phyloP scores from a whole-genome alignment of 192 early-diverging fungal genomes.

The Linnemannia hyalina region DNA sequence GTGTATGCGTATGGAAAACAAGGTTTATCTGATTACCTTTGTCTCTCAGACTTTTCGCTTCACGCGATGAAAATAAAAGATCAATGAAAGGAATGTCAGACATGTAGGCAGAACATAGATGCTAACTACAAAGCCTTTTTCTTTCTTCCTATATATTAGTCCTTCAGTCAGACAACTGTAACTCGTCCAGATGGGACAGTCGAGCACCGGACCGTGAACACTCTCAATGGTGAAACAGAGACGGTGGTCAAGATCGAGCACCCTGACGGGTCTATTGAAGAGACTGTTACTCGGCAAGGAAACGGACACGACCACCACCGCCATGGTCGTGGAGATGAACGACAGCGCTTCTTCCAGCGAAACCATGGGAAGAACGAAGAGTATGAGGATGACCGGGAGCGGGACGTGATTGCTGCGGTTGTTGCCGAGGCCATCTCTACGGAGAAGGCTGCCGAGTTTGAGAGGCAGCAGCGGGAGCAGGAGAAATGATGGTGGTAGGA shows the following conservation, averaged over 20 bases:
- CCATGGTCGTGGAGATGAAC: not conserved
- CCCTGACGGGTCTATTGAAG: slow-evolving; percentile 37
- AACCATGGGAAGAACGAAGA: not conserved
- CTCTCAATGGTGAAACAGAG: slow-evolving; percentile 42
- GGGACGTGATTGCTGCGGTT: slow-evolving; percentile 21
- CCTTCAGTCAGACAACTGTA: slow-evolving; percentile 42
- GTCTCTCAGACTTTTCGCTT: too few species aligned
- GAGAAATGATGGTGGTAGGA: slow-evolving; percentile 7
- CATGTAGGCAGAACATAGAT: not conserved
- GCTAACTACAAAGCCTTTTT: not conserved
- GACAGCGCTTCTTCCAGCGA: not conserved
- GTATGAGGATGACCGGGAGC: slow-evolving; percentile 26
- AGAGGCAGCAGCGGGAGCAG: slow-evolving; percentile 11
- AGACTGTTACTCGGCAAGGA: slow-evolving; percentile 25
- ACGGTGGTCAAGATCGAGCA: slow-evolving; percentile 37
- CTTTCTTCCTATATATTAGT: not conserved
- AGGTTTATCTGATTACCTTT: too few species aligned
- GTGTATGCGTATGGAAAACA: too few species aligned
- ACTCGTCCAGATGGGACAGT: slow-evolving; percentile 45
- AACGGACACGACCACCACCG: not conserved
- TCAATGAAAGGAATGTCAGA: too few species aligned
- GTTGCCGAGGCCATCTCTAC: slow-evolving; percentile 22
- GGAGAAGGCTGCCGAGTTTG: slow-evolving; percentile 12
- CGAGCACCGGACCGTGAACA: slow-evolving; percentile 32
- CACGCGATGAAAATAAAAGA: too few species aligned